A percentile compares a stretch with the other conserved stretches of the same genome.
Evolutionary conservation across 805 yeast genomes (phyloP).

Genomic region (Vanderwaltozyma yarrowii): DNA sequence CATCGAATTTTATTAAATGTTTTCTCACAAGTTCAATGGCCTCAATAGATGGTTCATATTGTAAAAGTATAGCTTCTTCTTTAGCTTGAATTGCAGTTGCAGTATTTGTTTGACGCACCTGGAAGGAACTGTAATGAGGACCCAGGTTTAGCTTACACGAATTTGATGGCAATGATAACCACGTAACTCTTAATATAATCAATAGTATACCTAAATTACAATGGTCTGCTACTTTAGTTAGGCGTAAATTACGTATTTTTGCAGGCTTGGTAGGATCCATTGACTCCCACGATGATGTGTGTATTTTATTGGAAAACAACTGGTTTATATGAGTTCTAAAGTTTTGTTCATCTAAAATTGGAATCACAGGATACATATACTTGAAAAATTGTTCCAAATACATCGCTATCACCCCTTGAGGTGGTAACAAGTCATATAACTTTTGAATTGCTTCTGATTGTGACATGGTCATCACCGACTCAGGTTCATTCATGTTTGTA

Average conservation of each 20-base stretch:
- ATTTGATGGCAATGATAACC: constrained; percentile 43
- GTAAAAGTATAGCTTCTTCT: constrained; percentile 21
- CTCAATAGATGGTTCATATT: constrained; percentile 22
- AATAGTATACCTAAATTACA: constrained; percentile 39
- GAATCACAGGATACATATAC: constrained; percentile 51
- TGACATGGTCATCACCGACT: not conserved
- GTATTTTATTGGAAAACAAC: not conserved
- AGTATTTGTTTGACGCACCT: not conserved
- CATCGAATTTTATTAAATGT: constrained; percentile 25
- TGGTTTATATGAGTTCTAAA: constrained; percentile 22
- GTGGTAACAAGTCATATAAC: constrained; percentile 38
- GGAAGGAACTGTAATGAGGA: not conserved
- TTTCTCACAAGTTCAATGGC: constrained; percentile 20
- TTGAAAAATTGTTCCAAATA: constrained; percentile 50
- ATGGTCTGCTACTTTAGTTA: constrained; percentile 31
- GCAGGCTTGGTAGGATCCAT: not conserved
- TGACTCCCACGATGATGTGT: not conserved
- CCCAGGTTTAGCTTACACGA: constrained; percentile 27
- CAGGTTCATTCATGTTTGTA: not conserved
- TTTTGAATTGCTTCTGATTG: not conserved
- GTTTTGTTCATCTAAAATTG: constrained; percentile 49
- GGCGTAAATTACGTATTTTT: constrained; percentile 9
- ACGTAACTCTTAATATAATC: constrained; percentile 43
- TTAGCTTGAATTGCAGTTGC: constrained; percentile 3
- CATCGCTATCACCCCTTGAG: constrained; percentile 42